phyloP scores from a whole-genome alignment of 2,329 filamentous ascomycete genomes.

The Piedraia hortae region DNA sequence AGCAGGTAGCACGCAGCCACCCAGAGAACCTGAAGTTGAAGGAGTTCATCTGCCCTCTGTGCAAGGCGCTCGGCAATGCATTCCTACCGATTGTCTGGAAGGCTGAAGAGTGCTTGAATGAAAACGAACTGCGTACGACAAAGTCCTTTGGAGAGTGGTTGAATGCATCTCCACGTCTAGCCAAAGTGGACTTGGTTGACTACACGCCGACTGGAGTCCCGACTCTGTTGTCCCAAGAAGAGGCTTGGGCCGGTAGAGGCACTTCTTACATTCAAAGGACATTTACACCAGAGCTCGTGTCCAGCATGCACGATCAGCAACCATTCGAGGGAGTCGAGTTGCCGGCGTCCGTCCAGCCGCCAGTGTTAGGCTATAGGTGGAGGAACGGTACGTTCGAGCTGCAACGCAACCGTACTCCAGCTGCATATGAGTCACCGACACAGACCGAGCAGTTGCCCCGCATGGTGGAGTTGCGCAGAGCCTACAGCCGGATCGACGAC shows the following conservation, averaged over 20 bases:
- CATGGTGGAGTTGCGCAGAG: constrained; percentile 18
- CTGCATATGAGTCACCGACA: neutral
- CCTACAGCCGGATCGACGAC: constrained; percentile 28
- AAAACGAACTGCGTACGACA: constrained; percentile 27
- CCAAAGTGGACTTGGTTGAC: constrained; percentile 25
- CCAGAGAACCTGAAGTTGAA: constrained; percentile 54
- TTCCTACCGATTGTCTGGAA: constrained; percentile 94
- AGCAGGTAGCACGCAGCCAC: constrained; percentile 84
- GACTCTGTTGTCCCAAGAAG: constrained; percentile 10
- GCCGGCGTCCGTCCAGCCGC: constrained; percentile 5
- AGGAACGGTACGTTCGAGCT: constrained; percentile 1
- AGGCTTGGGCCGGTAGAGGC: constrained; percentile 6
- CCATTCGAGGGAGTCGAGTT: too few species aligned
- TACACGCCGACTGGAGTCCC: constrained; percentile 5
- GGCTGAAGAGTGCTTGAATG: constrained; percentile 57
- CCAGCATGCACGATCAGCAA: constrained; percentile 9
- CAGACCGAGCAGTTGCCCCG: constrained; percentile 2
- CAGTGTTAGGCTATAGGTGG: constrained; percentile 4
- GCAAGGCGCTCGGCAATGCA: constrained; percentile 83
- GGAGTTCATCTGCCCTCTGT: constrained; percentile 88
- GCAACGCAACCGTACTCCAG: neutral
- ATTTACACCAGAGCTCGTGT: constrained; percentile 9
- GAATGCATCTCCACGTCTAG: constrained; percentile 15
- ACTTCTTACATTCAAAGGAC: constrained; percentile 8
- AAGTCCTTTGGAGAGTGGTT: constrained; percentile 42